Base-by-base conservation (phyloP, 495 filamentous ascomycete species). In the Neurospora sp. region DNA sequence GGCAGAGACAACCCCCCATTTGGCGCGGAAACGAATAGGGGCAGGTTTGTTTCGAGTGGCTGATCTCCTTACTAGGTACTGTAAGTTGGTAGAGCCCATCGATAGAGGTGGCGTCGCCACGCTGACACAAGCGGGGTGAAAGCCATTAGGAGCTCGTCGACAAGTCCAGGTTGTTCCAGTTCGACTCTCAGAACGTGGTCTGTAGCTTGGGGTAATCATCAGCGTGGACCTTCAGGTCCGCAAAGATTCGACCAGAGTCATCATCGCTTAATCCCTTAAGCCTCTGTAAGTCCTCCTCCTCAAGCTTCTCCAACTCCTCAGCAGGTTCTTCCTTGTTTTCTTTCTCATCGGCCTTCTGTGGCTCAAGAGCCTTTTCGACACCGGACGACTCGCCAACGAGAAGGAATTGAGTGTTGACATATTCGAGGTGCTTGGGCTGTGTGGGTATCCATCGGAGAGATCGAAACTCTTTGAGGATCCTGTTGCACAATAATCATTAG, bases 371-470 rank as follows among this genome's bases (percentile, higher is more conserved):
- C 76, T 91, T 92, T 10, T 85, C 84, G 39, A 92, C 78, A 8
- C 88, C 88, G 2, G 88, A 84, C 1, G 87, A 88, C 76, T 94
- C 90, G 28, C 95, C 94, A 74, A 97, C 90, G 74, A 97, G 85
- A 21, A 97, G 83, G 71, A 97, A 88, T 78, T 97, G 94, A 0
- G 93, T 88, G 76, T 93, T 92, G 31, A 86, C 86, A 78, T 92
- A 93, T 73, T 97, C 88, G 66, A 97, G 84, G 77, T 94, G 89
- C 71, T 94, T 89, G 0, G 94, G 93, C 71, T 89, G 82, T 9
- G 93, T 83, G 1, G 92, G 88, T 43, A 89, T 84, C 95, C 94
- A 97, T 62, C 91, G 88, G 5, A 90, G 86, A 5, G 88, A 88
- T 24, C 85, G 81, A 77, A 97, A 98, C 73, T 93, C 92, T 19